These are phyloP conservation scores for Suillus clintonianus DNA, from an alignment of 768 basidiomycete genomes.

Conservation along the genomic window DNA sequence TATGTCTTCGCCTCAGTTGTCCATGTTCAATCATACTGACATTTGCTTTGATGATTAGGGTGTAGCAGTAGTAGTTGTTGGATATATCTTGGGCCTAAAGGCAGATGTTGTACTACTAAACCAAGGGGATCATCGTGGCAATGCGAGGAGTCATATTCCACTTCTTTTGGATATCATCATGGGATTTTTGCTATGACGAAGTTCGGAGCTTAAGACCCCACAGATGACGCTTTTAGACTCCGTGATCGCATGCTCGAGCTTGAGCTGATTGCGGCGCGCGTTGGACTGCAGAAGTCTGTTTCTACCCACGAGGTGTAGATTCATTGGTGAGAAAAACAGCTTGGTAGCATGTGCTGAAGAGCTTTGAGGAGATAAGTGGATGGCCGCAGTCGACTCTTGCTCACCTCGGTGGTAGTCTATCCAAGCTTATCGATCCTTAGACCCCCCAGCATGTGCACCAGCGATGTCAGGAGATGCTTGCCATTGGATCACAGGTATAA, in stretches of 20 bases:
- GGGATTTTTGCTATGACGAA: background rate
- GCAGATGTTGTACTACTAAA: conserved; percentile 13
- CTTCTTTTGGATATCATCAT: background rate
- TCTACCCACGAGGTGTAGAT: background rate
- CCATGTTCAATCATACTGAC: background rate
- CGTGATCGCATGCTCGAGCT: background rate
- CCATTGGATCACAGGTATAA: conserved; percentile 2
- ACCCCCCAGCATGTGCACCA: background rate
- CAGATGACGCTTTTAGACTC: background rate
- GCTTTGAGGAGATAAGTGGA: background rate
- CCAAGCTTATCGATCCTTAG: background rate
- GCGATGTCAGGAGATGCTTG: background rate
- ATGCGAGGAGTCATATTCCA: background rate
- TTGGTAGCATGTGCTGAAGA: background rate
- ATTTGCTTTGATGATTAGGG: conserved; percentile 26
- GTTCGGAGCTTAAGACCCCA: background rate
- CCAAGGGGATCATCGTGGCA: background rate
- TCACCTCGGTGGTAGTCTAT: background rate
- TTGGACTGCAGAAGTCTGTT: background rate
- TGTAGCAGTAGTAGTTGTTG: conserved; percentile 22
- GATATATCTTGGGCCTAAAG: conserved; percentile 16
- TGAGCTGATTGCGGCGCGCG: background rate
- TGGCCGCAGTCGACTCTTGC: background rate
- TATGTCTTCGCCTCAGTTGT: conserved; percentile 35
- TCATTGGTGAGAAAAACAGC: background rate